phyloP scores from a whole-genome alignment of 805 yeast genomes.

The Wickerhamomyces xylosicus region DNA sequence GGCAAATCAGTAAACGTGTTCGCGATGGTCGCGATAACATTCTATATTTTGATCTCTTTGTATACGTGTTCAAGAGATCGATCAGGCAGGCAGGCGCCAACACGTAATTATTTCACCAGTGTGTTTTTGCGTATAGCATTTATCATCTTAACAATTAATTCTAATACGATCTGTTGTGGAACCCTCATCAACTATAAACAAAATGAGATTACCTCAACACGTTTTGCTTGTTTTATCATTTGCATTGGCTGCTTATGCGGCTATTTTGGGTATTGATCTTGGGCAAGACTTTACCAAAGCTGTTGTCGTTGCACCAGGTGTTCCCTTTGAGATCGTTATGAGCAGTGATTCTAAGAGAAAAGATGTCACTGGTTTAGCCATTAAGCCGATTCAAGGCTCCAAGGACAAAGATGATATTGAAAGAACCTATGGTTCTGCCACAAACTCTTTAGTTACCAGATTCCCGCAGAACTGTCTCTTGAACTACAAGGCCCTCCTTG shows the following conservation, averaged over 20 bases:
- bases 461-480: conserved; percentile 63
- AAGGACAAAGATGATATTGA: conserved; percentile 38
- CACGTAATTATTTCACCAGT: no score
- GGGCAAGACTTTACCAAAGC: conserved; percentile 88
- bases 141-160: no score
- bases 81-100: no score
- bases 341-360: conserved; percentile 90
- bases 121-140: no score
- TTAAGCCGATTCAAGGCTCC: conserved; percentile 30
- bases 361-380: conserved; percentile 70
- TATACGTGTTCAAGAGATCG: no score
- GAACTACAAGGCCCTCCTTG: conserved; percentile 63
- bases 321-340: conserved; percentile 77
- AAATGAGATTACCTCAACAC: background rate
- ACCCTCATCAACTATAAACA: no score
- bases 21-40: no score
- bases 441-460: conserved; percentile 57
- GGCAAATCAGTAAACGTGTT: no score
- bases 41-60: no score
- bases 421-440: conserved; percentile 72
- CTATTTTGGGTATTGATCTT: conserved; percentile 79
- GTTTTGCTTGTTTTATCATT: background rate
- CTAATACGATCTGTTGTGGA: no score
- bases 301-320: conserved; percentile 81
- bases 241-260: conserved; percentile 27